phyloP scores from a whole-genome alignment of 768 basidiomycete genomes.

The Auricularia heimuer region DNA sequence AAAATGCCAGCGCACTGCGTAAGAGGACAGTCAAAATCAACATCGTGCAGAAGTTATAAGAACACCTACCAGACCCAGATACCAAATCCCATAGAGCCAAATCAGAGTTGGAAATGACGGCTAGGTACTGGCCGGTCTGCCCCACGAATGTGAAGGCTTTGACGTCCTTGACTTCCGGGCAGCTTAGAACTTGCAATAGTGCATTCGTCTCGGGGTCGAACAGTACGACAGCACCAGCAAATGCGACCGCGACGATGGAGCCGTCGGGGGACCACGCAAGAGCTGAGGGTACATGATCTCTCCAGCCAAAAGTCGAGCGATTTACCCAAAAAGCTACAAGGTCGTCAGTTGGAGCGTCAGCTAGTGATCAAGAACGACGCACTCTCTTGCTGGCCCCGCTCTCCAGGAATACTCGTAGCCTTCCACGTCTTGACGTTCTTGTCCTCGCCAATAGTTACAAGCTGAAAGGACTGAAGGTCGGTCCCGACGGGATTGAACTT shows the following conservation, averaged over 20 bases:
- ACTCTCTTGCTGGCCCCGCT: conserved; percentile 45
- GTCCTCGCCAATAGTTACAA: conserved; percentile 72
- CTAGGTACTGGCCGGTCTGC: conserved; percentile 57
- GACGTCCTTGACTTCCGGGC: conserved; percentile 36
- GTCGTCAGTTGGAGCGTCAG: conserved; percentile 1
- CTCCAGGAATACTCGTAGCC: conserved; percentile 35
- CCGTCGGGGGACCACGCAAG: conserved; percentile 78
- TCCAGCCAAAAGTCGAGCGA: conserved; percentile 62
- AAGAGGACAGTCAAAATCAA: neutral
- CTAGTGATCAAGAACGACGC: conserved; percentile 15
- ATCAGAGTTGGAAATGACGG: conserved; percentile 36
- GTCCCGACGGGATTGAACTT: conserved; percentile 51
- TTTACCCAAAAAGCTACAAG: conserved; percentile 65
- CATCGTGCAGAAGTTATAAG: neutral
- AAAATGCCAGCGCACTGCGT: conserved; percentile 52
- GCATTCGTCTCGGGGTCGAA: conserved; percentile 61
- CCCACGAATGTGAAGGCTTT: conserved; percentile 52
- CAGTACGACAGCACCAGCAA: conserved; percentile 56
- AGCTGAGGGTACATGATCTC: conserved; percentile 53
- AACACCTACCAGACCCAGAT: conserved; percentile 41
- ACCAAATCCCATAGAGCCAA: conserved; percentile 69
- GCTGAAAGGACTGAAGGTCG: conserved; percentile 25
- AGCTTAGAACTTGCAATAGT: conserved; percentile 49
- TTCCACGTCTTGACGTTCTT: conserved; percentile 77
- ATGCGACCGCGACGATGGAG: conserved; percentile 69